These are phyloP conservation scores for Geotrichum histeridarum DNA, from an alignment of 1,139 yeast genomes.

Conservation along the genomic window DNA sequence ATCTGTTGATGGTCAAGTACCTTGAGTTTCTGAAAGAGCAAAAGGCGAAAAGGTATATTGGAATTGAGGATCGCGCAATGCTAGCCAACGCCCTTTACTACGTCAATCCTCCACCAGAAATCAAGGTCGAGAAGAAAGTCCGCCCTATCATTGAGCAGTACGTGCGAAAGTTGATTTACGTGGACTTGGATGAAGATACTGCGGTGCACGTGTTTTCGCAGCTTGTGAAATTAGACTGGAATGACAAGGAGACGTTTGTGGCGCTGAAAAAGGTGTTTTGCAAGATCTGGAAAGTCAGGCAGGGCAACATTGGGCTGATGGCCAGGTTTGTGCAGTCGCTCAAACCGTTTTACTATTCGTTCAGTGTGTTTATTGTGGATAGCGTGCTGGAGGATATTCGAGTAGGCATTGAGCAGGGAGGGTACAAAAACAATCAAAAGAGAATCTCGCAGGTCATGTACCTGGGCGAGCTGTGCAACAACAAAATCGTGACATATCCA, in stretches of 20 bases:
- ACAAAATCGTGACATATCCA: constrained; percentile 45
- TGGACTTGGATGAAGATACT: constrained; percentile 46
- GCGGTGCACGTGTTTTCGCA: constrained; percentile 40
- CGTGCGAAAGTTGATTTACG: constrained; percentile 36
- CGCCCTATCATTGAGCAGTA: constrained; percentile 34
- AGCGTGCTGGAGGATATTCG: constrained; percentile 58
- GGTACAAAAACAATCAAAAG: constrained; percentile 54
- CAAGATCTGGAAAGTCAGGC: constrained; percentile 58
- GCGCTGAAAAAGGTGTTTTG: constrained; percentile 52
- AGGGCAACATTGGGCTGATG: constrained; percentile 49
- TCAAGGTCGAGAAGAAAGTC: constrained; percentile 27
- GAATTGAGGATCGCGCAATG: constrained; percentile 54
- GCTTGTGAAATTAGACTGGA: constrained; percentile 48
- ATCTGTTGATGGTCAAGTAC: constrained; percentile 58
- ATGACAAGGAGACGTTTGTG: constrained; percentile 40
- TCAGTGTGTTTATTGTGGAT: constrained; percentile 53
- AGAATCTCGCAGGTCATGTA: constrained; percentile 60
- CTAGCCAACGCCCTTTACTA: constrained; percentile 55
- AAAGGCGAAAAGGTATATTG: constrained; percentile 48
- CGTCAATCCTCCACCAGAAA: constrained; percentile 48
- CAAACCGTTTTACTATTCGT: constrained; percentile 39
- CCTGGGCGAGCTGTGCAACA: constrained; percentile 54
- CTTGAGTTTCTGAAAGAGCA: constrained; percentile 51
- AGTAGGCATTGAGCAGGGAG: constrained; percentile 62
- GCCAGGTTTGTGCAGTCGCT: constrained; percentile 47